phyloP scores from a whole-genome alignment of 2,329 filamentous ascomycete species.

The Ophiostoma piceae region DNA sequence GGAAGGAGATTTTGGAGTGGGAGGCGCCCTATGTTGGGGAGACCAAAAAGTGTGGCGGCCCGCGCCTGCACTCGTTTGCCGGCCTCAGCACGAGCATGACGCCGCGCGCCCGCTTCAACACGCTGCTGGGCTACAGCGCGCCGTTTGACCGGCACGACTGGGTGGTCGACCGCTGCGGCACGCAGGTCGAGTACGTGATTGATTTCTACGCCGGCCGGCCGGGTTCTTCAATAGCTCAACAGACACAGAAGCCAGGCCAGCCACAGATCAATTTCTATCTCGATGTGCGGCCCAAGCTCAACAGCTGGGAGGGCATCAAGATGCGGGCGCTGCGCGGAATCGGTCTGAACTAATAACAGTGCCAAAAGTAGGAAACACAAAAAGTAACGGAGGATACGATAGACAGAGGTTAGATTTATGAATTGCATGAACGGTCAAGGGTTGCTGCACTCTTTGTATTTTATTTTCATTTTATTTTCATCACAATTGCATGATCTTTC shows the following conservation, averaged over 20 bases:
- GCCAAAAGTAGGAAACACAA: not conserved
- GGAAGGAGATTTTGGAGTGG: conserved; percentile 87
- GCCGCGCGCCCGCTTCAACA: conserved; percentile 77
- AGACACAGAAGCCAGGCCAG: conserved; percentile 27
- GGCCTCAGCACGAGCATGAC: conserved; percentile 67
- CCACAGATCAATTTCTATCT: conserved; percentile 56
- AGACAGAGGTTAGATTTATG: not conserved
- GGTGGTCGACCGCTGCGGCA: conserved; percentile 89
- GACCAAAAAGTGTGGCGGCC: conserved; percentile 65
- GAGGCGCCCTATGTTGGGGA: conserved; percentile 61
- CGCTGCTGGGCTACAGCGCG: conserved; percentile 75
- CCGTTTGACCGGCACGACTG: conserved; percentile 97
- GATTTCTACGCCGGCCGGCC: conserved; percentile 84
- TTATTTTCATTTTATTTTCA: not conserved
- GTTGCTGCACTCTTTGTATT: not conserved
- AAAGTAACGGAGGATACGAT: not conserved
- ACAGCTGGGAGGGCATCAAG: conserved; percentile 62
- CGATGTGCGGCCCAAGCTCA: conserved; percentile 64
- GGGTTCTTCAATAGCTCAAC: conserved; percentile 22
- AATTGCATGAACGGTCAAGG: not conserved
- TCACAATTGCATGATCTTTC: not conserved
- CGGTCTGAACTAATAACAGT: conserved; percentile 42
- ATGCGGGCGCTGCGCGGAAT: conserved; percentile 54
- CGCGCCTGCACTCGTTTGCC: conserved; percentile 75
- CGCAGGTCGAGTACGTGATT: conserved; percentile 86